Evolutionary conservation across 2,329 filamentous ascomycete genomes (phyloP).

Genomic region (Pseudogymnoascus sp.): DNA sequence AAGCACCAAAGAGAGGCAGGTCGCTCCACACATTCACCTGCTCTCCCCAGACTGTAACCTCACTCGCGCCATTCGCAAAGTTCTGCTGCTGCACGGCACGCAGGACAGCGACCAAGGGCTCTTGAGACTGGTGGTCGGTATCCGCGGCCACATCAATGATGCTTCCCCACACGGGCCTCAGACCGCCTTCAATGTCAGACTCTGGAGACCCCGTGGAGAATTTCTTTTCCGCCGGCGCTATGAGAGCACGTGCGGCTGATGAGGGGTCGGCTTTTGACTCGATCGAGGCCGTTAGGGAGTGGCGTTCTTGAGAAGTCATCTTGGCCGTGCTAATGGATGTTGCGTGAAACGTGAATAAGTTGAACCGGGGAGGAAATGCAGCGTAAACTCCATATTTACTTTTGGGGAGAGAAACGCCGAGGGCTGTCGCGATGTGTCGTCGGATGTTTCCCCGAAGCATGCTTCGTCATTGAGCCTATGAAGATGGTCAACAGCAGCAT

Average conservation of each 20-base stretch:
- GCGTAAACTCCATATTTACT: constrained; percentile 2
- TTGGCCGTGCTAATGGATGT: background rate
- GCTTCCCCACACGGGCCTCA: constrained; percentile 51
- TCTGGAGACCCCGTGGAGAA: constrained; percentile 40
- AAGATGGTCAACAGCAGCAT: background rate
- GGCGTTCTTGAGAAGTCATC: background rate
- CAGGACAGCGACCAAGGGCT: constrained; percentile 20
- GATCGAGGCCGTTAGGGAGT: background rate
- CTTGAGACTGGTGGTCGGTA: constrained; percentile 19
- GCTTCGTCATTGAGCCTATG: background rate
- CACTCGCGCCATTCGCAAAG: constrained; percentile 14
- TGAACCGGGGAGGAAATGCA: background rate
- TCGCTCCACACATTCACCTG: constrained; percentile 23
- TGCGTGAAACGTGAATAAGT: background rate
- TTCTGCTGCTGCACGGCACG: constrained; percentile 16
- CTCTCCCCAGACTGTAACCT: constrained; percentile 16
- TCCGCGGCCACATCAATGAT: constrained; percentile 21
- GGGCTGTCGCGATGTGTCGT: background rate
- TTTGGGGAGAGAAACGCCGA: background rate
- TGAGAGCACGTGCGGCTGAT: background rate
- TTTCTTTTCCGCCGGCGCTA: background rate
- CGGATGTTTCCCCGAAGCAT: background rate
- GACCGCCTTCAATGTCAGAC: constrained; percentile 49
- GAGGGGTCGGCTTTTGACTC: background rate
- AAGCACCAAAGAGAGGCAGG: constrained; percentile 24